phyloP scores from a whole-genome alignment of 2,329 filamentous ascomycete genomes.

The Fusarium algeriense region DNA sequence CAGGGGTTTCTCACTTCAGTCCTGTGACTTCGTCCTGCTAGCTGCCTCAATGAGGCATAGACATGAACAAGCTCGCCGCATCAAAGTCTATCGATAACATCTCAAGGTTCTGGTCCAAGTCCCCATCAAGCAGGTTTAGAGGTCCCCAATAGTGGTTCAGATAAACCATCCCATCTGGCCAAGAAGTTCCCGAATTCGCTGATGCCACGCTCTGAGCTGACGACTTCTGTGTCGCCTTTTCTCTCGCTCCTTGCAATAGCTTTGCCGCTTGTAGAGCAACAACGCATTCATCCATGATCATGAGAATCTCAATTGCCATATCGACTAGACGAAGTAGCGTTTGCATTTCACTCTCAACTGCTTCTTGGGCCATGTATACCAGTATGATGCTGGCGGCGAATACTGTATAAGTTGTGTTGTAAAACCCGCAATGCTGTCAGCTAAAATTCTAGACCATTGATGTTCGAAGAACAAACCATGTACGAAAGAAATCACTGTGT shows the following conservation, averaged over 20 bases:
- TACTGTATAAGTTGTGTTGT: neutral
- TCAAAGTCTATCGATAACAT: neutral
- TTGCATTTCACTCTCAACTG: neutral
- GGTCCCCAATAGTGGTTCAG: neutral
- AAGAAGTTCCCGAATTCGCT: neutral
- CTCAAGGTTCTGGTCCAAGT: neutral
- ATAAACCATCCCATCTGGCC: neutral
- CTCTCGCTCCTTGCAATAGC: neutral
- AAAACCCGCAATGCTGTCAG: neutral
- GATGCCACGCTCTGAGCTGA: neutral
- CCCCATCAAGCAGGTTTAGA: neutral
- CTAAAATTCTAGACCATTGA: neutral
- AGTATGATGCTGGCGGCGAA: neutral
- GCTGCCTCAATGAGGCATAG: slow-evolving; percentile 78
- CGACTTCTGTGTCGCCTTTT: neutral
- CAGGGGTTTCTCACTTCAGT: too few relatives aligned
- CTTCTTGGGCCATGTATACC: neutral
- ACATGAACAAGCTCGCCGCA: slow-evolving; percentile 76
- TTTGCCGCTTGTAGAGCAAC: neutral
- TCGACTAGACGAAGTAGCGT: neutral
- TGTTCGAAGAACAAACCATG: neutral
- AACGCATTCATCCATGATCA: neutral
- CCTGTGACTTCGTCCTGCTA: too few relatives aligned
- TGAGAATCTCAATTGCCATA: neutral
- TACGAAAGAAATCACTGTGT: neutral